A percentile compares a stretch with the other conserved stretches of the same genome.
Evolutionary conservation across 139 green algal genomes (phyloP).

Genomic region (Tetradesmus obliquus): DNA sequence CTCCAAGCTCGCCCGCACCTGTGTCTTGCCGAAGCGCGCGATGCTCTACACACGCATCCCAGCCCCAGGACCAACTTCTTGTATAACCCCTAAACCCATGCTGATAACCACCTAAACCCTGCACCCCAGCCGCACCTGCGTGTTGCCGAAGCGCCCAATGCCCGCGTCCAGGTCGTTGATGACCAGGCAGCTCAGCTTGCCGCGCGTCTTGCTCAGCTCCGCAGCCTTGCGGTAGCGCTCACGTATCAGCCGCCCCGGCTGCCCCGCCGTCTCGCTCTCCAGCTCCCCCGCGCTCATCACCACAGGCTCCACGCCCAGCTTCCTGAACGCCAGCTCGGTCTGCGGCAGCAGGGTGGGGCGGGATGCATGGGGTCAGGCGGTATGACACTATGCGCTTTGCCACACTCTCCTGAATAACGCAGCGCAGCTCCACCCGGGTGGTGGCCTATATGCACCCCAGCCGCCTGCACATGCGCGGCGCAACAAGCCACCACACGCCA

Average conservation of each 20-base stretch:
- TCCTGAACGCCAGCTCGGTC: conserved; percentile 92
- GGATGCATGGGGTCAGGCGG: neutral
- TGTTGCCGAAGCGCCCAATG: conserved; percentile 82
- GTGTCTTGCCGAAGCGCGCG: too few species aligned
- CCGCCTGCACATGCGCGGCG: neutral
- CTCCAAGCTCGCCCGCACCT: too few species aligned
- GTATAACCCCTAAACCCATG: too few species aligned
- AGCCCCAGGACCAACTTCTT: too few species aligned
- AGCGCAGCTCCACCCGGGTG: too few species aligned
- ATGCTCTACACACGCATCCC: neutral
- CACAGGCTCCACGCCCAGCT: conserved; percentile 86
- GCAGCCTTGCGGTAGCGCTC: conserved; percentile 83
- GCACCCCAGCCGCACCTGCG: conserved; percentile 60
- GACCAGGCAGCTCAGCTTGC: conserved; percentile 86
- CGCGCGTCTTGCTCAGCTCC: conserved; percentile 75
- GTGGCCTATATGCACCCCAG: too few species aligned
- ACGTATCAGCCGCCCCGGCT: conserved; percentile 76
- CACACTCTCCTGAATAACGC: too few species aligned
- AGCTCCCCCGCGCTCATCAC: conserved; percentile 91
- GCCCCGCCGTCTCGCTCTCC: conserved; percentile 80
- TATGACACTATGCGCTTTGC: neutral
- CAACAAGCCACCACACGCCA: neutral
- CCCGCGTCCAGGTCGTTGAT: conserved; percentile 96
- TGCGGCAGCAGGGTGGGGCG: conserved; percentile 41
- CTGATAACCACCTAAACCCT: too few species aligned